These are phyloP conservation scores for Russula ochroleuca DNA, from an alignment of 768 basidiomycete genomes.

Conservation along the genomic window DNA sequence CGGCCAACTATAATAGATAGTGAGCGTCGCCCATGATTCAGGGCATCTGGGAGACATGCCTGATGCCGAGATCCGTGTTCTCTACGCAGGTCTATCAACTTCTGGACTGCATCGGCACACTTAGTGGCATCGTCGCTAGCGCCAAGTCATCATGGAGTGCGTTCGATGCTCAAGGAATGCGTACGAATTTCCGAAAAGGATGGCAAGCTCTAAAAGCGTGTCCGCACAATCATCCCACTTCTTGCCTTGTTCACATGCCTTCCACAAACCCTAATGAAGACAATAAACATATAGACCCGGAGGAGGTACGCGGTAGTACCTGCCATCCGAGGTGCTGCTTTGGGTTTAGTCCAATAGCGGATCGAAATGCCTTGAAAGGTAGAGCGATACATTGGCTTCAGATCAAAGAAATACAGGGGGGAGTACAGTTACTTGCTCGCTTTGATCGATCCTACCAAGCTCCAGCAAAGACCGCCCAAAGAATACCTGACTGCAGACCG, in stretches of 20 bases:
- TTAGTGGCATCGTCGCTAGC: conserved; percentile 54
- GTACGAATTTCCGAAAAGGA: conserved; percentile 56
- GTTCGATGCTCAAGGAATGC: conserved; percentile 26
- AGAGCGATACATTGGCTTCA: conserved; percentile 27
- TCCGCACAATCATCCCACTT: conserved; percentile 56
- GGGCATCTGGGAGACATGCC: conserved; percentile 36
- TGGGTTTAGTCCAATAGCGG: conserved; percentile 66
- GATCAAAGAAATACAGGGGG: conserved; percentile 3
- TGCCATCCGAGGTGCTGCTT: conserved; percentile 80
- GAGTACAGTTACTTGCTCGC: conserved; percentile 72
- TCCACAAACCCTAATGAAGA: conserved; percentile 58
- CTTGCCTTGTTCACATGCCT: conserved; percentile 61
- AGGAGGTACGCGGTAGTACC: conserved; percentile 40
- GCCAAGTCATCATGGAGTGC: not conserved
- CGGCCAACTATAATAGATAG: conserved; percentile 49
- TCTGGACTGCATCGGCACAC: conserved; percentile 79
- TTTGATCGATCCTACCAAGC: conserved; percentile 60
- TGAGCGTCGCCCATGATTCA: not conserved
- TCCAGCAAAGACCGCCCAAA: conserved; percentile 77
- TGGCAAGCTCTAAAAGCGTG: conserved; percentile 52
- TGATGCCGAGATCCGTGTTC: conserved; percentile 57
- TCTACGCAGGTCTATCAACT: conserved; percentile 58
- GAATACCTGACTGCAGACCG: conserved; percentile 67
- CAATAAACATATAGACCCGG: not conserved
- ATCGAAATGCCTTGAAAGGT: conserved; percentile 64